Evolutionary conservation across 139 green algal species (phyloP).

Genomic region (Coccomyxa sp.): DNA sequence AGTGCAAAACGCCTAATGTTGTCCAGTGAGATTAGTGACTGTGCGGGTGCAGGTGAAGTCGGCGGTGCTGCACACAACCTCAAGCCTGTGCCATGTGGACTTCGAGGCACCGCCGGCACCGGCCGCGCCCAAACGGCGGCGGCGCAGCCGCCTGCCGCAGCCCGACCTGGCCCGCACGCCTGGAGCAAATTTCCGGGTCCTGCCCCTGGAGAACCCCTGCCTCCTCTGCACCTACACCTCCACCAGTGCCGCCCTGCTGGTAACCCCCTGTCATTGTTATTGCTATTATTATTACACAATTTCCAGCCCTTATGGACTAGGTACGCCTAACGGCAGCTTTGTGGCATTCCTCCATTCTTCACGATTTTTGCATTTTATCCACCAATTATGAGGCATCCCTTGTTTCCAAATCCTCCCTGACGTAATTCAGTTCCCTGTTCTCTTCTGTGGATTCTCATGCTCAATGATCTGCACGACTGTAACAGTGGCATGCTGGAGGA

Average conservation of each 20-base stretch:
- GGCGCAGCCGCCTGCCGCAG: background rate
- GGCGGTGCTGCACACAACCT: background rate
- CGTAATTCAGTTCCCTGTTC: no score
- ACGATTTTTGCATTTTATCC: no score
- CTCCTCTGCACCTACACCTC: conserved; percentile 10
- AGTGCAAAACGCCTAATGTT: background rate
- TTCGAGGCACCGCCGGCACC: background rate
- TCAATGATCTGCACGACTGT: no score
- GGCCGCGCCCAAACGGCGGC: background rate
- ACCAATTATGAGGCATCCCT: no score
- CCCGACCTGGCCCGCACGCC: background rate
- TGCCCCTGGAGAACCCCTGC: conserved; percentile 16
- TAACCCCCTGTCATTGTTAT: background rate
- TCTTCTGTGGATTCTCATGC: background rate
- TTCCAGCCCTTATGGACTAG: no score
- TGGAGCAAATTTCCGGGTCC: conserved; percentile 23
- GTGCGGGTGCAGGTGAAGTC: background rate
- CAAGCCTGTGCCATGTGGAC: conserved; percentile 14
- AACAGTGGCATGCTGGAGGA: background rate
- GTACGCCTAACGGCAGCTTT: no score
- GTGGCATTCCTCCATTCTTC: no score
- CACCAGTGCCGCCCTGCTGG: conserved; percentile 5
- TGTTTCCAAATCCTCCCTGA: no score
- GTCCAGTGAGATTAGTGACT: background rate
- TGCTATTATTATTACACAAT: background rate